Percentiles rank a stretch among this genome's conserved stretches.
Evolutionary conservation across 306 rosid genomes (phyloP).

Genomic region (Lotus japonicus): DNA sequence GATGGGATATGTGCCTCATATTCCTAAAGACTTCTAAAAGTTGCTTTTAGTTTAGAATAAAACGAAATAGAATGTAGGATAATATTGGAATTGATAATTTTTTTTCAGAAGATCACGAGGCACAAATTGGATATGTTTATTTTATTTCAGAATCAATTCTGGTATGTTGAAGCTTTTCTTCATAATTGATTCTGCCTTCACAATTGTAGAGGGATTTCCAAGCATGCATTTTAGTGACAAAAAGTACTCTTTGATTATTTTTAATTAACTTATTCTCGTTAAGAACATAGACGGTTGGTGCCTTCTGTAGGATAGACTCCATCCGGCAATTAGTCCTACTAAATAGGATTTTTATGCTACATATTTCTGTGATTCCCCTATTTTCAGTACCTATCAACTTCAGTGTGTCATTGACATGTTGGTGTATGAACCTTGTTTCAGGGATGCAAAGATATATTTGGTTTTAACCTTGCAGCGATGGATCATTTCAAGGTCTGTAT

Average conservation of each 20-base stretch:
- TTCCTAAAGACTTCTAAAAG: neutral
- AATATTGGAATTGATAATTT: no score
- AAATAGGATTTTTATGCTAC: neutral
- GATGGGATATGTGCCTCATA: neutral
- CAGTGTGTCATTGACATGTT: conserved; percentile 15
- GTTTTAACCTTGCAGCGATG: conserved; percentile 96
- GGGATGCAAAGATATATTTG: conserved; percentile 84
- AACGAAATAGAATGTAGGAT: no score
- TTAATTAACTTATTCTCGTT: neutral
- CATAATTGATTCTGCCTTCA: no score
- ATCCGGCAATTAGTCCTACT: neutral
- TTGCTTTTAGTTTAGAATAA: neutral
- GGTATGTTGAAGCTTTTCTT: no score
- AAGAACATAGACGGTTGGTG: no score
- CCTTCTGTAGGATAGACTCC: neutral
- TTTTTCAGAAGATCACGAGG: no score
- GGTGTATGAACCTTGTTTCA: conserved; percentile 28
- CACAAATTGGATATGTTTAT: no score
- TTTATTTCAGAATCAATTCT: no score
- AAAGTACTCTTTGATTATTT: neutral
- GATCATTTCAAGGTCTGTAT: conserved; percentile 78
- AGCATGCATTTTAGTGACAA: neutral
- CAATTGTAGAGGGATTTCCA: no score
- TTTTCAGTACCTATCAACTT: neutral
- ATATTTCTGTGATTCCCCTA: neutral